A percentile compares a stretch with the other conserved stretches of the same genome.
These are phyloP conservation scores for Alternaria sp. DNA, from an alignment of 2,329 filamentous ascomycete genomes.

Conservation along the genomic window DNA sequence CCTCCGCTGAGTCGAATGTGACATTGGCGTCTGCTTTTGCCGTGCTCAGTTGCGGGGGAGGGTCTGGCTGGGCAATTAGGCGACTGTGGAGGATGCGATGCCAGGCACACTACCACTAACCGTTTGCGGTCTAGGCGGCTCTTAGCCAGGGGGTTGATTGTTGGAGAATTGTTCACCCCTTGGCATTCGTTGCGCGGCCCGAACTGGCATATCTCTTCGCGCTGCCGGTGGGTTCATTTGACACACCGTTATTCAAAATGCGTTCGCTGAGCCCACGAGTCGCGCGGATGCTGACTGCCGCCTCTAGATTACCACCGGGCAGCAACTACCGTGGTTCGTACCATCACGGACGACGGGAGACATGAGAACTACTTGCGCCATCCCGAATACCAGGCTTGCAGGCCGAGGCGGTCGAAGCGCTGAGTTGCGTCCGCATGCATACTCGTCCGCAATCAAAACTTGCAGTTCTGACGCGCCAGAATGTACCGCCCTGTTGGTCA, in stretches of 20 bases:
- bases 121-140: not conserved
- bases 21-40: constrained; percentile 12
- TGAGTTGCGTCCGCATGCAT: constrained; percentile 1
- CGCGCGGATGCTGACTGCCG: not conserved
- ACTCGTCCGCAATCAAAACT: constrained; percentile 12
- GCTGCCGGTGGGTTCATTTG: not conserved
- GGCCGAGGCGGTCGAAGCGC: not conserved
- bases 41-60: constrained; percentile 20
- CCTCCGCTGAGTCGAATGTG: not conserved
- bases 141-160: constrained; percentile 5
- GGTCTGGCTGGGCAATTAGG: constrained; percentile 13
- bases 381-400: constrained; percentile 11
- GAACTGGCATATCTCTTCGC: not conserved
- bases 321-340: not conserved
- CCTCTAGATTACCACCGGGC: not conserved
- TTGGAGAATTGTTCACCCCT: constrained; percentile 12
- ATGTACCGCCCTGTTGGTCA: not conserved
- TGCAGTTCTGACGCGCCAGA: constrained; percentile 2
- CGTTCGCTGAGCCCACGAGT: not conserved
- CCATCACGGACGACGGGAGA: constrained; percentile 7
- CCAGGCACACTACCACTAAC: constrained; percentile 10
- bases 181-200: constrained; percentile 4
- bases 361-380: constrained; percentile 6
- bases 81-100: constrained; percentile 29
- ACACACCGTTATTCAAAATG: not conserved